Evolutionary conservation across 1,284 basidiomycete genomes (phyloP), one percentile per base, ranked within the genome.

Genomic region (Singerocomus inundabilis): DNA sequence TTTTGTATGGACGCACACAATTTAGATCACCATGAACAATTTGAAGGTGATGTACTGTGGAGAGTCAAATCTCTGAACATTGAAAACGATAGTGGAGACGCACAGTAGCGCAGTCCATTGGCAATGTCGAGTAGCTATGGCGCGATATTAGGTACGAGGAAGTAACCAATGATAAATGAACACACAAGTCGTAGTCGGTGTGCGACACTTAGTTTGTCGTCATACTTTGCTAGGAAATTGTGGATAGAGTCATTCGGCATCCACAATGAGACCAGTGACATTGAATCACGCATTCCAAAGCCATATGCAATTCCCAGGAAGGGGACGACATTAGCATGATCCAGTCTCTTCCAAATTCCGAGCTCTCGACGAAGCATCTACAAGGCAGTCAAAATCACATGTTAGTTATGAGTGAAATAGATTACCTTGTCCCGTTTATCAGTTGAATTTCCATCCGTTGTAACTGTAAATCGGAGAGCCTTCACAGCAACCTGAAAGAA

Each of bases 401-500:
- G 1, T 15, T 35, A 5, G 2, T 16, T 35, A 1, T 16, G 9
- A 9, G 11, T 15, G 15, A 16, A 3, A 5, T 0, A 8, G 13
- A 10, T 18, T 32, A 46, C 57, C 51, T 37, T 57, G 28, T 15
- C 9, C 12, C 33, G 28, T 34, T 30, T 48, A 18, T 39, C 4
- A 12, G 8, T 7, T 1, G 7, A 0, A 4, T 43, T 31, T 12
- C 12, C 46, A 1, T 55, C 28, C 1, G 31, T 15, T 2, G 42
- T 30, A 15, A 44, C 30, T 0, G 4, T 21, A 28, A 61, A 45
- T 10, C 44, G 48, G 4, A 61, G 31, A 0, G 53, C 30, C 36
- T 60, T 60, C 9, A 63, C 52, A 9, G 61, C 58, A 9, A 60
- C 61, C 61, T 62, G 31, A 21, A 21, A 28, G 28, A 6, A 1